These are phyloP conservation scores for Neurospora sp. DNA, from an alignment of 2,329 filamentous ascomycete species.

Conservation along the genomic window DNA sequence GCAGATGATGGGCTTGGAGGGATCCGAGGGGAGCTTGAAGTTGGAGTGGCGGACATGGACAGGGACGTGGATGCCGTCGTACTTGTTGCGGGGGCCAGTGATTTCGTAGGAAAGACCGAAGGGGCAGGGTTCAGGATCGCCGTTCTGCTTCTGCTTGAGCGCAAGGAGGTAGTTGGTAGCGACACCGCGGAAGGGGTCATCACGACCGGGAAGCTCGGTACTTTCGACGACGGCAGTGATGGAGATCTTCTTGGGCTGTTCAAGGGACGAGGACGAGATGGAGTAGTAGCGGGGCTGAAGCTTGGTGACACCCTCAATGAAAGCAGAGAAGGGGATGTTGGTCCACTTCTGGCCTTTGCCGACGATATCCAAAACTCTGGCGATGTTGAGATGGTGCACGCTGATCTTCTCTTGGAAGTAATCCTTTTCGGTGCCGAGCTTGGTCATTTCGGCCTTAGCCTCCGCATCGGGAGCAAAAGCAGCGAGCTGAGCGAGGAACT, in stretches of 20 bases:
- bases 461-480: conserved; percentile 81
- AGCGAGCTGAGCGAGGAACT: conserved; percentile 80
- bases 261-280: conserved; percentile 91
- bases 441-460: conserved; percentile 78
- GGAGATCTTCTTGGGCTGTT: conserved; percentile 90
- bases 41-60: conserved; percentile 97
- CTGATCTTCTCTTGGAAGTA: conserved; percentile 85
- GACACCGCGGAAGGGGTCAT: conserved; percentile 78
- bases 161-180: conserved; percentile 95
- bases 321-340: conserved; percentile 82
- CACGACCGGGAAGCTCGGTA: conserved; percentile 63
- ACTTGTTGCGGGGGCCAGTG: conserved; percentile 87
- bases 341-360: conserved; percentile 68
- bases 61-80: conserved; percentile 88
- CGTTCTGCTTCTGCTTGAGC: conserved; percentile 93
- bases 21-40: conserved; percentile 96
- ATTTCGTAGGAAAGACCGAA: conserved; percentile 83
- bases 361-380: conserved; percentile 67
- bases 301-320: conserved; percentile 90
- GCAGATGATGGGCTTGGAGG: conserved; percentile 89
- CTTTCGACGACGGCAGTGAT: conserved; percentile 93
- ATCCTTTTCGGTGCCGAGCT: conserved; percentile 85
- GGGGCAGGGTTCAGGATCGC: conserved; percentile 69
- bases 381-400: conserved; percentile 78
- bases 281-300: conserved; percentile 98